Evolutionary conservation across 768 basidiomycete genomes (phyloP).

Genomic region (Phaeotremella skinneri): DNA sequence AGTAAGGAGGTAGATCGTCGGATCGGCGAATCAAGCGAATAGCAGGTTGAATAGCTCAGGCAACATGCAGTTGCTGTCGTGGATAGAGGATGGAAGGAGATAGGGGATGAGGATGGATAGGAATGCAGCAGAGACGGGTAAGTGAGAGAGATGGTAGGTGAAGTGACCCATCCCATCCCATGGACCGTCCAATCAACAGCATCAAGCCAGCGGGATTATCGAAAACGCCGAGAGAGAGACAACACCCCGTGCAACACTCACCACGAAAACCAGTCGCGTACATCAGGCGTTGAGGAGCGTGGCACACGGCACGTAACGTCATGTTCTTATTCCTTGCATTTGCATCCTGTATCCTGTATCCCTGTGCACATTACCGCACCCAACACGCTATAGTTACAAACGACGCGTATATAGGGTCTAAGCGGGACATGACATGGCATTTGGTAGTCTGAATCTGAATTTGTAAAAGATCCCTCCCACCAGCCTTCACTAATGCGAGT

Average conservation of each 20-base stretch:
- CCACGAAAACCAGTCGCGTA: slow-evolving; percentile 2
- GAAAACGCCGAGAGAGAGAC: neutral
- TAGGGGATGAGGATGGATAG: neutral
- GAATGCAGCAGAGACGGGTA: neutral
- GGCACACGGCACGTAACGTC: too few species aligned
- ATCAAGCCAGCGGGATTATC: neutral
- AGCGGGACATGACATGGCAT: too few species aligned
- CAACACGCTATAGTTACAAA: too few species aligned
- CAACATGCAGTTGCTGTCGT: neutral
- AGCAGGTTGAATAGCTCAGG: neutral
- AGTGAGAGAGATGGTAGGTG: neutral
- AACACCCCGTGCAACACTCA: neutral
- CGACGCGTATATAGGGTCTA: too few species aligned
- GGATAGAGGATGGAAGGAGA: neutral
- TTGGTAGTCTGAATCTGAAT: too few species aligned
- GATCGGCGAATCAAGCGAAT: neutral
- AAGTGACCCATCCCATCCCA: neutral
- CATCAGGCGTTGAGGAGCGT: neutral
- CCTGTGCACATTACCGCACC: too few species aligned
- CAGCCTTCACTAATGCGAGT: too few species aligned
- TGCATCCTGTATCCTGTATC: too few species aligned
- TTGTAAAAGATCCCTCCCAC: too few species aligned
- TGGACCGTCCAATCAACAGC: neutral
- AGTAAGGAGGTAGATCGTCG: neutral
- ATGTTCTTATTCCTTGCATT: too few species aligned